Evolutionary conservation across 2,329 filamentous ascomycete genomes (phyloP), one percentile per base, ranked within the genome.

Genomic region (Dothideomycetidae sp.): DNA sequence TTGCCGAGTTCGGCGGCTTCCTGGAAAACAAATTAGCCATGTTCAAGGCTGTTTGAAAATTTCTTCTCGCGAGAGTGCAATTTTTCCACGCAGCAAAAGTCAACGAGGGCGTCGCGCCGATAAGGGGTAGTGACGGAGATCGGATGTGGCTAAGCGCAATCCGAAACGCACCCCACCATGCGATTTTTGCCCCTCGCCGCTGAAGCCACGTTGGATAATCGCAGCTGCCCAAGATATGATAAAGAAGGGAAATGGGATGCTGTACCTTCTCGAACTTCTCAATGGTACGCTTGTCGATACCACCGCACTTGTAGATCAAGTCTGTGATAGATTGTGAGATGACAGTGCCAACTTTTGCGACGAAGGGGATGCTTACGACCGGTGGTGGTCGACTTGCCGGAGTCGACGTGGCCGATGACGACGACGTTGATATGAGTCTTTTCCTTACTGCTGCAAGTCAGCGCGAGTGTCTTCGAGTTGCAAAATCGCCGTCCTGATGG

Each of bases 261-360:
- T 54, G 48, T 69, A 92, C 85, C 84, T 98, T 98, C 86, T 98
- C 90, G 79, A 98, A 98, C 82, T 98, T 98, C 81, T 98, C 90
- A 66, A 98, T 98, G 69, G 88, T 96, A 85, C 90, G 88, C 78
- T 88, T 85, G 83, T 98, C 90, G 64, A 96, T 98, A 84, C 90
- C 90, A 81, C 90, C 90, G 76, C 90, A 96, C 81, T 98, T 88
- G 85, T 96, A 96, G 82, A 98, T 96, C 78, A 98, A 79, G 75
- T 68, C 63, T 67, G 59, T 88, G 78, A 67, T 78, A n/a, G 76
- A 57, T 68, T 81, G 64, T 66, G 54, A 57, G 52, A 53, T 56
- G 45, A 51, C 48, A 44, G 33, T 44, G 33, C 52, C 46, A 46
- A 33, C 34, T 39, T 43, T 43, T 46, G 49, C 40, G 50, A 50